Base-by-base conservation (phyloP, 495 filamentous ascomycete genomes). In the Aspergillus campestris region DNA sequence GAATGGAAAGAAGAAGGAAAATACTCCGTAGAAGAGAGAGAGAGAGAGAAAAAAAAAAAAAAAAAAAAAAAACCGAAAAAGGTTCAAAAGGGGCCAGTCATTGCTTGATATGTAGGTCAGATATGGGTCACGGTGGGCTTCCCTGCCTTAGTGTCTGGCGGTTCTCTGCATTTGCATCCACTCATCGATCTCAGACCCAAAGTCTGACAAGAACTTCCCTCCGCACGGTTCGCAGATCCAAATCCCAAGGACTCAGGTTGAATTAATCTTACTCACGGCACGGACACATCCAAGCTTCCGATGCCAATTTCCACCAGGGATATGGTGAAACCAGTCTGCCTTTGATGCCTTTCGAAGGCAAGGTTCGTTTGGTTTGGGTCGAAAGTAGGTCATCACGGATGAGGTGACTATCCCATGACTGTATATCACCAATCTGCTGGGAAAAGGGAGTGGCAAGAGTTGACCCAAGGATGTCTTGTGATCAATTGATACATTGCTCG, bases 211-310 rank as follows among this genome's bases (percentile, higher is more conserved):
- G 18, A 24, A 24, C 50, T 46, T 34, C 31, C 56, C 52, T 50
- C 52, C 52, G 42, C 53, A 53, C 44, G 31, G 53, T 59, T 59
- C 53, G 57, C 57, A 59, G 53, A 56, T 59, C 57, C 50, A 56
- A 56, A 56, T 59, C 54, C 56, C 47, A 50, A 27, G 18, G 30
- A 14, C 8, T 10, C 27, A 3, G 29, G 7, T 41, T 24, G 30
- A 5, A 43, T 12, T 1, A 6, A 8, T 36, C 34, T 11, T 8
- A 12, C 34, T 40, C 41, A 44, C 27, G 12, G 35, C 33, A 27
- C 24, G 24, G 15, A 38, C 18, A 24, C 18, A 24, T 24, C 18
- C 18, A 1, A 24, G 18, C 18, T 24, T 24, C 18, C 18, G 18
- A 24, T 24, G 18, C 18, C 18, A 24, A 2, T 24, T 4, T 24